phyloP scores from a whole-genome alignment of 2,329 filamentous ascomycete species.

The Hysterium pulicare region DNA sequence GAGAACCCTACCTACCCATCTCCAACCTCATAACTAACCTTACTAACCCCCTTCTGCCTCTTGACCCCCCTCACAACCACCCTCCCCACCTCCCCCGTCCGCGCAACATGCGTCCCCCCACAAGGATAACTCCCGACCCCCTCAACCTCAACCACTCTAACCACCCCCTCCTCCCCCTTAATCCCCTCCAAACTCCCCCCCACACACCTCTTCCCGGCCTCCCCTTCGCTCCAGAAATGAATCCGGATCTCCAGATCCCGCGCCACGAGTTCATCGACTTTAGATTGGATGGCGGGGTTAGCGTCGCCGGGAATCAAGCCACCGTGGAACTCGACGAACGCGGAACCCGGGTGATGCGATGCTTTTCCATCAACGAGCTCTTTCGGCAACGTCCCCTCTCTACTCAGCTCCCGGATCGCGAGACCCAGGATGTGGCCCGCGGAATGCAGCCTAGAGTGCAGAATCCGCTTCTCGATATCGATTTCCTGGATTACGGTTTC shows the following conservation, averaged over 20 bases:
- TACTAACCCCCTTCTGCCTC: conserved; percentile 60
- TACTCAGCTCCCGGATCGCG: conserved; percentile 61
- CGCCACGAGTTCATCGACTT: conserved; percentile 57
- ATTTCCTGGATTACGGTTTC: conserved; percentile 55
- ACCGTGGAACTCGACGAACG: conserved; percentile 61
- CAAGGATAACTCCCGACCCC: conserved; percentile 70
- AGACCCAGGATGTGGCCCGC: conserved; percentile 70
- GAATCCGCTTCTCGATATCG: conserved; percentile 56
- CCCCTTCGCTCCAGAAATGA: conserved; percentile 64
- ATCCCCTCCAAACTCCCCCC: conserved; percentile 52
- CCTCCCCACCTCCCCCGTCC: conserved; percentile 57
- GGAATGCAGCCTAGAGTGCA: conserved; percentile 69
- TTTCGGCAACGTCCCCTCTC: conserved; percentile 25
- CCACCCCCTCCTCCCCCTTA: conserved; percentile 30
- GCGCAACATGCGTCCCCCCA: conserved; percentile 69
- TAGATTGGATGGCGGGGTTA: conserved; percentile 53
- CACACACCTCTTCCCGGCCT: conserved; percentile 47
- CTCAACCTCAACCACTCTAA: conserved; percentile 66
- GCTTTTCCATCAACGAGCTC: conserved; percentile 67
- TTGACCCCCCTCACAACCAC: conserved; percentile 66
- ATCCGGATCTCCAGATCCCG: conserved; percentile 45
- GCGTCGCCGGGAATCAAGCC: conserved; percentile 60
- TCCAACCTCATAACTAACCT: conserved; percentile 49
- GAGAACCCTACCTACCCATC: no score
- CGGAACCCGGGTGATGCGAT: conserved; percentile 65